Conservation (phyloP, 345 rosid genomes). For the Sisymbrium altissimum region DNA sequence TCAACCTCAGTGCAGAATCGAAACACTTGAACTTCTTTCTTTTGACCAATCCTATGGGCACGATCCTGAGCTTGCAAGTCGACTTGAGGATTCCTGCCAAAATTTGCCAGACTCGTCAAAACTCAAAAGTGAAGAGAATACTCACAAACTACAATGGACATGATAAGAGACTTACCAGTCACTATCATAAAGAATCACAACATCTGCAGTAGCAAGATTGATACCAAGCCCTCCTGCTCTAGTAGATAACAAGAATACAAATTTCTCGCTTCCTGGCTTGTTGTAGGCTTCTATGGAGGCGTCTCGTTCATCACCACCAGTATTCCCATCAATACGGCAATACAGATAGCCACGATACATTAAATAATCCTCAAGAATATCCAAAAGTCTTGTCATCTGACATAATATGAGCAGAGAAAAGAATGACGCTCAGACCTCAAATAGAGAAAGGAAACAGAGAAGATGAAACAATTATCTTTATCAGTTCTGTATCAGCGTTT, state of each 20-base stretch:
- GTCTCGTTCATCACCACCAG: slow-evolving; percentile 99
- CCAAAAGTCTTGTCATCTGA: slow-evolving; percentile 98
- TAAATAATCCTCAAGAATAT: slow-evolving; percentile 96
- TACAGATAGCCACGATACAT: slow-evolving; percentile 85
- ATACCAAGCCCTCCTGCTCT: slow-evolving; percentile 99
- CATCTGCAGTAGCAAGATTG: slow-evolving; percentile 99
- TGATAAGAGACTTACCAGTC: slow-evolving; percentile 62
- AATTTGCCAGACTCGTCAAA: slow-evolving; percentile 29
- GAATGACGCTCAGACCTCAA: slow-evolving; percentile 14
- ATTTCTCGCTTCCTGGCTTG: slow-evolving; percentile 97
- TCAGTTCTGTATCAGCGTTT: neutral
- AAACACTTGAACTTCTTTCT: slow-evolving; percentile 99
- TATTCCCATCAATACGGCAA: slow-evolving; percentile 99
- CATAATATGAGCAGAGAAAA: slow-evolving; percentile 4
- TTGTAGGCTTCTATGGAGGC: slow-evolving; percentile 94
- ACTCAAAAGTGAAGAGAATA: slow-evolving; percentile 9
- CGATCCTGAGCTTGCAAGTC: slow-evolving; percentile 99
- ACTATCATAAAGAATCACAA: slow-evolving; percentile 98
- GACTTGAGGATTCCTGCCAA: slow-evolving; percentile 95
- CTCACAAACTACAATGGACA: neutral
- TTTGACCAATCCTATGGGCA: slow-evolving; percentile 99
- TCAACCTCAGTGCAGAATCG: slow-evolving; percentile 95
- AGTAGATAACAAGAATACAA: slow-evolving; percentile 93
- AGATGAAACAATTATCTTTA: neutral
- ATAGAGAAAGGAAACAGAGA: slow-evolving; percentile 6